Percentiles rank a stretch among this genome's conserved stretches.
phyloP scores from a whole-genome alignment of 768 basidiomycete genomes.

The Tricholomella constricta region DNA sequence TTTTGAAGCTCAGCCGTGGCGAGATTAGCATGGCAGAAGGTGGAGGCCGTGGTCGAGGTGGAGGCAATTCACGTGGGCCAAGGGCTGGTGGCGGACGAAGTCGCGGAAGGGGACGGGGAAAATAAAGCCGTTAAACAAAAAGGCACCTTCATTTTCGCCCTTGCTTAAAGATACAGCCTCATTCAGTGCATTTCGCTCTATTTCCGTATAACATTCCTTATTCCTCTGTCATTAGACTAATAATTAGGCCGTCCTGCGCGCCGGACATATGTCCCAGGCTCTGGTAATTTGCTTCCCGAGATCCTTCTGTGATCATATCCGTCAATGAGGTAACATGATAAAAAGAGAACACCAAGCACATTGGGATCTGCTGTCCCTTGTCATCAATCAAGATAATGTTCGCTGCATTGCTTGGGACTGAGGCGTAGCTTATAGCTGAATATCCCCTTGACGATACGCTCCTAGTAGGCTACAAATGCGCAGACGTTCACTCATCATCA shows the following conservation, averaged over 20 bases:
- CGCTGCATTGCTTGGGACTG: constrained; percentile 23
- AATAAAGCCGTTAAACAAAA: background rate
- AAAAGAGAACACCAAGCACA: constrained; percentile 26
- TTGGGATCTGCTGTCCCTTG: constrained; percentile 34
- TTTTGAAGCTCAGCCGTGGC: constrained; percentile 60
- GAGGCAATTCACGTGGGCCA: constrained; percentile 21
- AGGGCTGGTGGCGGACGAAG: constrained; percentile 22
- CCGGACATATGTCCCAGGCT: background rate
- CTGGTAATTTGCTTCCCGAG: constrained; percentile 1
- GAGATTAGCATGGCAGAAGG: constrained; percentile 52
- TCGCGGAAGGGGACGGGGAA: constrained; percentile 21
- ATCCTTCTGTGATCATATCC: background rate
- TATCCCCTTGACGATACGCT: constrained; percentile 3
- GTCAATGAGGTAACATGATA: background rate
- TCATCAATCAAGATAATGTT: constrained; percentile 36
- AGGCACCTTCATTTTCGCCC: background rate
- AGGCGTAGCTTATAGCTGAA: constrained; percentile 23
- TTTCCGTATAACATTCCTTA: no score
- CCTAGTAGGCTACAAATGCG: background rate
- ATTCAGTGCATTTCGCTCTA: no score
- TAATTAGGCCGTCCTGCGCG: background rate
- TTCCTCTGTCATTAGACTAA: background rate
- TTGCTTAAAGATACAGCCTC: no score
- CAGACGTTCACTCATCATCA: background rate
- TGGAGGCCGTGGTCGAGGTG: constrained; percentile 22